Conservation (phyloP, 495 filamentous ascomycete species). For the Lophiostoma macrostomum region DNA sequence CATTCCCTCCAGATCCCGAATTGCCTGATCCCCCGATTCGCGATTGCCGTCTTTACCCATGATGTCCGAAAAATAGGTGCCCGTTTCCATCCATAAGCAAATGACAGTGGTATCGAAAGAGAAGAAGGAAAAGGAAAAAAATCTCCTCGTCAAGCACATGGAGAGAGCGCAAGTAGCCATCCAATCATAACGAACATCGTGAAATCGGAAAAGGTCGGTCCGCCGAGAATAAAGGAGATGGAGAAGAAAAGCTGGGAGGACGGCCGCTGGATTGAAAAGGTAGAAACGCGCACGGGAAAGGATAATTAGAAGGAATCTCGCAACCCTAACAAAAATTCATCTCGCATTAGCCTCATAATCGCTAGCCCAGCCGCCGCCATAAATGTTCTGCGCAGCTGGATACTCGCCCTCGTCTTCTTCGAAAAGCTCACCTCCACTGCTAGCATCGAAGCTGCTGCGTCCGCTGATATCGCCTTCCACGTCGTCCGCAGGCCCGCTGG, state of each 20-base stretch:
- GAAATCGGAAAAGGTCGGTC: not conserved
- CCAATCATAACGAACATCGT: slow-evolving; percentile 6
- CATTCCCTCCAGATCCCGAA: too few species aligned
- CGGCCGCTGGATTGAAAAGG: not conserved
- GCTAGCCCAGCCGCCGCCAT: slow-evolving; percentile 28
- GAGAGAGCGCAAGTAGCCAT: slow-evolving; percentile 10
- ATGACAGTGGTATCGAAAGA: slow-evolving; percentile 13
- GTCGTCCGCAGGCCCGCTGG: slow-evolving; percentile 42
- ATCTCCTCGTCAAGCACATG: too few species aligned
- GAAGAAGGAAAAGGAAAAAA: not conserved
- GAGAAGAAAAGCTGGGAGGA: not conserved
- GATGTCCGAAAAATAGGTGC: too few species aligned
- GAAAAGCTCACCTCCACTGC: slow-evolving; percentile 59
- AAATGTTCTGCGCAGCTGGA: slow-evolving; percentile 5
- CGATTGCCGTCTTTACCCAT: too few species aligned
- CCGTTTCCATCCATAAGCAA: too few species aligned
- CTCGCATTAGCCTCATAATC: slow-evolving; percentile 29
- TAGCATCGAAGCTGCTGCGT: slow-evolving; percentile 85
- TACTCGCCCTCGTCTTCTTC: slow-evolving; percentile 59
- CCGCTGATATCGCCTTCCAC: slow-evolving; percentile 70
- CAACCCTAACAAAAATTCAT: not conserved
- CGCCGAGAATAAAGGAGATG: not conserved
- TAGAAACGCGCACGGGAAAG: not conserved
- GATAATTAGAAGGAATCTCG: not conserved
- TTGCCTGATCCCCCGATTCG: too few species aligned